Evolutionary conservation across 345 rosid genomes (phyloP), one percentile per base, ranked within the genome.

Genomic region (Lagerstroemia speciosa): DNA sequence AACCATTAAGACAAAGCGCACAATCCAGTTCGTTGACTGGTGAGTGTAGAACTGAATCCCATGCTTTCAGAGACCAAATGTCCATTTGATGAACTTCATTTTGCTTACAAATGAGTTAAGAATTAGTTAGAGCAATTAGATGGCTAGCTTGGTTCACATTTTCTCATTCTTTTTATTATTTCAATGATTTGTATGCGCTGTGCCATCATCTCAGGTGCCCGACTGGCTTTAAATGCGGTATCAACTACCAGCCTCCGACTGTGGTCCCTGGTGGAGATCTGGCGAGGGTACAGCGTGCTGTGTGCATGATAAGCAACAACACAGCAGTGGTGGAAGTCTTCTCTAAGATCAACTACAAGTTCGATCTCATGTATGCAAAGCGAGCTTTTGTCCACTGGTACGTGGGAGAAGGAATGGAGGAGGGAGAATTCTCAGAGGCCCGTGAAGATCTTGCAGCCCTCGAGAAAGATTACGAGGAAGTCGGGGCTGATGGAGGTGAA

Each of bases 351-450:
- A 85, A 88, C 82, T 85, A 76, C 77, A 90, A 90, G 71, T 90
- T 90, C 60, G 93, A 90, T 74, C 91, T 90, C 78, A 90, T 90
- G 96, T 90, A 87, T 74, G 36, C 91, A 61, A 90, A 90, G 81
- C 78, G 96, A 67, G 96, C 96, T 33, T 88, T 87, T 33, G 96
- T 90, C 22, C 93, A 88, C 71, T 90, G 93, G 93, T 88, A 90
- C 22, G 93, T 90, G 20, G 96, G 96, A 8, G 96, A 90, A 76
- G 96, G 93, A 64, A 87, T 90, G 96, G 96, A 87, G 76, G 96
- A 90, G 78, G 93, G 96, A 41, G 93, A 90, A 74, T 90, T 90
- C 85, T 90, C 93, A 2, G 90, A 90, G 75, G 96, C 96, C 58
- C 88, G 96, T 46, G 46, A 41, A 41, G 46, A 41, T 14, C 46